A percentile compares a stretch with the other conserved stretches of the same genome.
Evolutionary conservation across 139 green algal species (phyloP).

Genomic region (Zygnema circumcarinatum): DNA sequence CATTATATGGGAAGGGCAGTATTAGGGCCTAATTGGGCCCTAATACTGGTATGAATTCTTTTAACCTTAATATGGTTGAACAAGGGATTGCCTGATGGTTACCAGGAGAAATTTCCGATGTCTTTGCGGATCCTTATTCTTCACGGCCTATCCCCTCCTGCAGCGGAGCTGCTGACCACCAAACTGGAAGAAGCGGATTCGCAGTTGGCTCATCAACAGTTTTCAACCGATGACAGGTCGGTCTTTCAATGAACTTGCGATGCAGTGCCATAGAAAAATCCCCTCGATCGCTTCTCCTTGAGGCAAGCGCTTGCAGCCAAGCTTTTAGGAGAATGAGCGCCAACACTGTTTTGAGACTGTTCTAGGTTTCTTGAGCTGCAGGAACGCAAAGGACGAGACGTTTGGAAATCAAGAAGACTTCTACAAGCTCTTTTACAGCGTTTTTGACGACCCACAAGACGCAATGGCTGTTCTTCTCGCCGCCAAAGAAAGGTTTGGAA

Average conservation of each 20-base stretch:
- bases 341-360: neutral
- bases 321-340: neutral
- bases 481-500: constrained; percentile 23
- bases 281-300: neutral
- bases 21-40: neutral
- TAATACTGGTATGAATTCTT: neutral
- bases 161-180: constrained; percentile 17
- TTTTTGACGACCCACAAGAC: constrained; percentile 20
- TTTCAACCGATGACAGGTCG: too few species aligned
- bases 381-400: neutral
- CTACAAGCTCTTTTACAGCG: constrained; percentile 21
- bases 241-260: too few species aligned
- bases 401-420: constrained; percentile 19
- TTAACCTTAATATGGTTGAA: neutral
- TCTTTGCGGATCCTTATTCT: neutral
- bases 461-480: constrained; percentile 13
- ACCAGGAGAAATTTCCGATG: constrained; percentile 16
- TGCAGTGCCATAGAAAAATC: neutral
- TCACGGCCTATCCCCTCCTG: neutral
- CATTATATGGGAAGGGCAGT: neutral
- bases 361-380: neutral
- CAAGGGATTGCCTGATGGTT: too few species aligned
- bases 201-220: too few species aligned
- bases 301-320: neutral
- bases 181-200: neutral